These are phyloP conservation scores for Linum usitatissimum DNA, from an alignment of 345 rosid genomes.

Conservation along the genomic window DNA sequence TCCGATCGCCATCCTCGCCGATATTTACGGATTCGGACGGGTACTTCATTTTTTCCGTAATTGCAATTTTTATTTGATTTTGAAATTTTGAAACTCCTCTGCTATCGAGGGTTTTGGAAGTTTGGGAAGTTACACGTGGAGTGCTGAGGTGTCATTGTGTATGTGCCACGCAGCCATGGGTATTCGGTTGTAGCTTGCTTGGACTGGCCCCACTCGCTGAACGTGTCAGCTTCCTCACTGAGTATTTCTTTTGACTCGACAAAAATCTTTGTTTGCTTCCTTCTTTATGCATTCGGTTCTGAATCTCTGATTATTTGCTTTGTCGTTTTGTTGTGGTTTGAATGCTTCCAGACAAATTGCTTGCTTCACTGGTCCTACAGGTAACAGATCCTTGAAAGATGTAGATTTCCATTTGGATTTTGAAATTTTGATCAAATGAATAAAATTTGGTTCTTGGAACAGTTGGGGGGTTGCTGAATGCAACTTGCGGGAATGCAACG, in stretches of 20 bases:
- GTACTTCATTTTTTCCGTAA: conserved; percentile 17
- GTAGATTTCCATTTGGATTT: background rate
- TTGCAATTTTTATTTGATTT: background rate
- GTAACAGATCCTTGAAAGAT: conserved; percentile 19
- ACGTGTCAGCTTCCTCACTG: conserved; percentile 83
- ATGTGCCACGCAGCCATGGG: conserved; percentile 44
- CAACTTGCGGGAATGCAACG: conserved; percentile 93
- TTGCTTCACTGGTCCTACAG: conserved; percentile 87
- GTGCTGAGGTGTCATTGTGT: background rate
- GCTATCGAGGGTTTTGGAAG: background rate
- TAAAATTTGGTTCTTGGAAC: conserved; percentile 11
- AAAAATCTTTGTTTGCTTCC: background rate
- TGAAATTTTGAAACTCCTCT: background rate
- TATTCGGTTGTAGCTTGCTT: conserved; percentile 67
- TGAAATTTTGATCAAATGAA: background rate
- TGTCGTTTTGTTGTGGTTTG: background rate
- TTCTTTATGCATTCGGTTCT: background rate
- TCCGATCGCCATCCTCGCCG: conserved; percentile 39
- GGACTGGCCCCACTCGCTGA: conserved; percentile 79
- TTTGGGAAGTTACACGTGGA: background rate
- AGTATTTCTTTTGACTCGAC: conserved; percentile 25
- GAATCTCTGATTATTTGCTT: background rate
- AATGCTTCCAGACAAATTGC: conserved; percentile 65
- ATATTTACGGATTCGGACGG: conserved; percentile 28
- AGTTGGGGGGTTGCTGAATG: conserved; percentile 92